These are phyloP conservation scores for Nitzschia sp. DNA, from an alignment of 108 stramenopile genomes.

Conservation along the genomic window DNA sequence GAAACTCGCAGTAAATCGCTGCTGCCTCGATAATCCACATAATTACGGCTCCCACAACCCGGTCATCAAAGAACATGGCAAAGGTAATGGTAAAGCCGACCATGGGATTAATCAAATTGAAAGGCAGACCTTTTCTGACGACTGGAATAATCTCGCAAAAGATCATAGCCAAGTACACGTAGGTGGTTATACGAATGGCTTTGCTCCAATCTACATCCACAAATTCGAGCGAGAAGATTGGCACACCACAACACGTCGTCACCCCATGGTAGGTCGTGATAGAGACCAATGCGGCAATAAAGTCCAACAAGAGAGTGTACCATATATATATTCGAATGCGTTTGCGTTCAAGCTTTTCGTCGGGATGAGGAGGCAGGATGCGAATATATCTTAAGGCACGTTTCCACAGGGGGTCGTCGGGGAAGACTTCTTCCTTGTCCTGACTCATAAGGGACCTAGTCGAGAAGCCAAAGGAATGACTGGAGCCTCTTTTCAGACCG, in stretches of 20 bases:
- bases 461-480: neutral
- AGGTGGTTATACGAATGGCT: slow-evolving; percentile 30
- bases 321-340: slow-evolving; percentile 32
- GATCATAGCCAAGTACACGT: slow-evolving; percentile 33
- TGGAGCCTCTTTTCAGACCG: neutral
- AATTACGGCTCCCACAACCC: slow-evolving; percentile 23
- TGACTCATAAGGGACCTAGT: neutral
- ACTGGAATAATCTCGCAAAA: slow-evolving; percentile 41
- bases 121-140: slow-evolving; percentile 27
- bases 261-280: slow-evolving; percentile 31
- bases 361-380: slow-evolving; percentile 19
- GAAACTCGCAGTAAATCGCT: slow-evolving; percentile 35
- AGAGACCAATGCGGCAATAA: slow-evolving; percentile 43
- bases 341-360: slow-evolving; percentile 20
- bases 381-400: slow-evolving; percentile 20
- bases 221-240: slow-evolving; percentile 21
- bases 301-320: slow-evolving; percentile 30
- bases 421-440: slow-evolving; percentile 7
- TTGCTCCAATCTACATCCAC: slow-evolving; percentile 27
- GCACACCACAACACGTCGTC: slow-evolving; percentile 40
- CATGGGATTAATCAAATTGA: slow-evolving; percentile 42
- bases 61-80: slow-evolving; percentile 49
- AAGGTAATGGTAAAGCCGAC: slow-evolving; percentile 47
- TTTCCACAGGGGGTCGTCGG: slow-evolving; percentile 29
- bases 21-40: slow-evolving; percentile 47